A percentile compares a stretch with the other conserved stretches of the same genome.
These are phyloP conservation scores for Ustilago bromivora DNA, from an alignment of 1,284 basidiomycete species.

Conservation along the genomic window DNA sequence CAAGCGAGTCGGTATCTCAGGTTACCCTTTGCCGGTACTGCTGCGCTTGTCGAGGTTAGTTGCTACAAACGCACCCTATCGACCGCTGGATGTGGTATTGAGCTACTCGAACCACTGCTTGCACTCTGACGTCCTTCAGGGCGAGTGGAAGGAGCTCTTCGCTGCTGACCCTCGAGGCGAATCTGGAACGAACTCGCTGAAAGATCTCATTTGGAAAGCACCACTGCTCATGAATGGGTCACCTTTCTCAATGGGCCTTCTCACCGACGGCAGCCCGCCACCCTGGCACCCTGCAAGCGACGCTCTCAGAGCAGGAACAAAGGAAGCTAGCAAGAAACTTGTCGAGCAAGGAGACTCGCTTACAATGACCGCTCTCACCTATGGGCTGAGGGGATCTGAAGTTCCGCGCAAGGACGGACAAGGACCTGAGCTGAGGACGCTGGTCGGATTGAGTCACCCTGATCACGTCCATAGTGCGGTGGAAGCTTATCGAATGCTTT, in stretches of 20 bases:
- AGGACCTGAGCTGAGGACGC: constrained; percentile 51
- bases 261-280: constrained; percentile 77
- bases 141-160: constrained; percentile 54
- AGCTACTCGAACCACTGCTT: constrained; percentile 67
- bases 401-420: constrained; percentile 13
- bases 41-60: constrained; percentile 85
- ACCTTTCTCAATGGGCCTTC: constrained; percentile 90
- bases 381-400: constrained; percentile 59
- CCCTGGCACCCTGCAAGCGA: constrained; percentile 86
- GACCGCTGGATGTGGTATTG: constrained; percentile 69
- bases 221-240: constrained; percentile 83
- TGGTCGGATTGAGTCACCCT: constrained; percentile 64
- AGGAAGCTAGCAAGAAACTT: constrained; percentile 36
- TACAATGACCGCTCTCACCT: constrained; percentile 57
- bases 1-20: constrained; percentile 84
- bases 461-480: constrained; percentile 66
- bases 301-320: constrained; percentile 72
- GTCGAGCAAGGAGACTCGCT: constrained; percentile 39
- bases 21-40: constrained; percentile 89
- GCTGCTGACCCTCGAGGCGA: constrained; percentile 35
- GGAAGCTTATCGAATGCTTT: constrained; percentile 57
- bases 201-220: constrained; percentile 48
- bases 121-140: constrained; percentile 59
- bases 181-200: background rate
- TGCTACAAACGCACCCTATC: constrained; percentile 54